Evolutionary conservation across 345 rosid genomes (phyloP), one percentile per base, ranked within the genome.

Genomic region (Aethionema arabicum): DNA sequence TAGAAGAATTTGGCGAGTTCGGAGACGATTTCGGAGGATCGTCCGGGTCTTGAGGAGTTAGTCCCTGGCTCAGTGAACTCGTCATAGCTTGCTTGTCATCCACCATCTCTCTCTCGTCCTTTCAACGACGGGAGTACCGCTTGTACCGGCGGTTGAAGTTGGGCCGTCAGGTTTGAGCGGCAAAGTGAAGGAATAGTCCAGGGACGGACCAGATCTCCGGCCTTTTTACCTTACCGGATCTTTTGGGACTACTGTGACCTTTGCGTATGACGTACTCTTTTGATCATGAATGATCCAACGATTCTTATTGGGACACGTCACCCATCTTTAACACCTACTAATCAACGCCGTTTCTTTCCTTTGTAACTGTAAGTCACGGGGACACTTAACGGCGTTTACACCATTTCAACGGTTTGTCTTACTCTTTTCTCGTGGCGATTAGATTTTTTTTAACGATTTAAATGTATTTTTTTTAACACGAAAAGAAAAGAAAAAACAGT

Each of bases 1-100:
- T 81, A 21, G 93, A 85, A 62, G 96, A 85, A 74, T 77, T 82
- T 14, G 87, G 91, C 35, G 86, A 83, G 53, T 71, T 67, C 32
- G 96, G 96, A 44, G 86, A 78, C 55, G 90, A 78, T 67, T 82
- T 85, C 3, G 77, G 78, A 49, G 57, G 33, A 56, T 85, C 84
- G 31, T 84, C 86, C 8, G 80, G 77, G 61, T 82, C 89, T 16
- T 43, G 80, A 30, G 74, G 85, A 68, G 73, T 71, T 54, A 82
- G 74, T 32, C 80, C 84, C 79, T 85, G 85, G 55, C 72, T 80
- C 55, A 78, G 77, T 4, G 85, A 77, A 70, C 68, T 79, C 74
- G 85, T 82, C 11, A 78, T 66, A 41, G 78, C 57, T 62, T 78
- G 85, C 21, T 77, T 79, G 14, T 69, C 80, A 56, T 82, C 91